phyloP scores from a whole-genome alignment of 192 early-diverging fungal genomes.

The Rhizophagus clarus region DNA sequence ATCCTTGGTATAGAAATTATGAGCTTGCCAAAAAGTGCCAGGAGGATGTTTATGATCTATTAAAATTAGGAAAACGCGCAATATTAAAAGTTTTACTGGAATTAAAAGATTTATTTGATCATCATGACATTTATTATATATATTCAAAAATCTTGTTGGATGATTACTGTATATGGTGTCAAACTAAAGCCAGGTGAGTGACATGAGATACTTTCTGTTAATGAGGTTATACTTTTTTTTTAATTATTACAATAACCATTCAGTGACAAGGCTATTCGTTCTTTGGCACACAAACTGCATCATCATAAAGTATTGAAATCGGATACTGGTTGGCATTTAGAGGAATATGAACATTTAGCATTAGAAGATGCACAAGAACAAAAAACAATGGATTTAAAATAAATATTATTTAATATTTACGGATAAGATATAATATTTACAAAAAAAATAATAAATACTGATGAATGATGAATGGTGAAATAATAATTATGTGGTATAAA shows the following conservation, averaged over 20 bases:
- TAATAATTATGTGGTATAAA: no score
- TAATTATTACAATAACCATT: not conserved
- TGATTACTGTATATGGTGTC: slow-evolving; percentile 96
- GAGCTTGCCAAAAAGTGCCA: slow-evolving; percentile 72
- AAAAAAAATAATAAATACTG: no score
- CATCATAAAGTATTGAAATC: slow-evolving; percentile 68
- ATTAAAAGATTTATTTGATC: slow-evolving; percentile 77
- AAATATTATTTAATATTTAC: not conserved
- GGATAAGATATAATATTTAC: no score
- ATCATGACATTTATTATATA: slow-evolving; percentile 86
- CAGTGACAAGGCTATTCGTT: slow-evolving; percentile 68
- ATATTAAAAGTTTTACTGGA: slow-evolving; percentile 79
- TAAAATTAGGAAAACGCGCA: slow-evolving; percentile 82
- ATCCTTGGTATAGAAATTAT: slow-evolving; percentile 84
- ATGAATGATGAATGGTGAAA: no score
- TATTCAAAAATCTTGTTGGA: slow-evolving; percentile 88
- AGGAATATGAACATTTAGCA: slow-evolving; percentile 76
- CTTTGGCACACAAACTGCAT: slow-evolving; percentile 81
- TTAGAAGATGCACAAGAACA: slow-evolving; percentile 39
- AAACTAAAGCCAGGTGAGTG: slow-evolving; percentile 68
- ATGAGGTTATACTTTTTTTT: slow-evolving; percentile 19
- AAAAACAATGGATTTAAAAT: not conserved
- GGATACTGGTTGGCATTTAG: slow-evolving; percentile 75
- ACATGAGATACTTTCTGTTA: not conserved
- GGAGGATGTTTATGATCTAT: slow-evolving; percentile 78